Evolutionary conservation across 768 basidiomycete species (phyloP), one percentile per base, ranked within the genome.

Genomic region (Termitomyces heimii): DNA sequence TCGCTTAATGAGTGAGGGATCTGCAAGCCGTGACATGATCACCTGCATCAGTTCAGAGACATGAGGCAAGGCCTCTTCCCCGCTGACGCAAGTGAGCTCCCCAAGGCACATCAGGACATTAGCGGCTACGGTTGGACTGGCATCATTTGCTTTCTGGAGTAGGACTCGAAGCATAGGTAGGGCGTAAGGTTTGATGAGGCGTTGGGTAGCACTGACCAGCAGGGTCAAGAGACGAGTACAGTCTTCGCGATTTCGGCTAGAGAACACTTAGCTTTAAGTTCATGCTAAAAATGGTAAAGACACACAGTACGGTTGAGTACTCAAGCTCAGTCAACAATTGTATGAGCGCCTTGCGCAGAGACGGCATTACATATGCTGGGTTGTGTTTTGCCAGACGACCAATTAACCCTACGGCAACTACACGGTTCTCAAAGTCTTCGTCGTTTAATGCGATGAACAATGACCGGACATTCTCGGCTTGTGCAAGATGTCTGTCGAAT

Each of bases 341-440:
- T 55, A 98, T 97, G 57, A 99, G 77, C 1, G 94, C 88, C 71
- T 98, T 98, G 47, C 97, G 83, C 24, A 99, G 77, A 4, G 93
- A 94, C 9, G 97, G 96, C 89, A 99, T 98, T 20, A 99, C 94
- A 75, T 98, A 97, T 16, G 97, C 97, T 0, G 97, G 97, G 66
- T 99, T 99, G 71, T 96, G 92, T 63, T 86, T 84, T 3, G 95
- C 92, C 26, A 99, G 82, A 28, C 97, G 86, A 1, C 97, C 97
- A 58, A 99, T 98, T 60, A 98, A 80, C 22, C 75, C 74, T 53
- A 98, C 92, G 2, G 95, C 95, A n/a, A 88, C 85, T 28, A 93
- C 84, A 22, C 97, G 85, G 67, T 97, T 97, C 49, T 89, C 88
- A 71, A 95, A 98, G 7, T 89, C 87, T 67, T 98, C 97, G 65